phyloP scores from a whole-genome alignment of 2,329 filamentous ascomycete species.

The Alternaria infectoria region DNA sequence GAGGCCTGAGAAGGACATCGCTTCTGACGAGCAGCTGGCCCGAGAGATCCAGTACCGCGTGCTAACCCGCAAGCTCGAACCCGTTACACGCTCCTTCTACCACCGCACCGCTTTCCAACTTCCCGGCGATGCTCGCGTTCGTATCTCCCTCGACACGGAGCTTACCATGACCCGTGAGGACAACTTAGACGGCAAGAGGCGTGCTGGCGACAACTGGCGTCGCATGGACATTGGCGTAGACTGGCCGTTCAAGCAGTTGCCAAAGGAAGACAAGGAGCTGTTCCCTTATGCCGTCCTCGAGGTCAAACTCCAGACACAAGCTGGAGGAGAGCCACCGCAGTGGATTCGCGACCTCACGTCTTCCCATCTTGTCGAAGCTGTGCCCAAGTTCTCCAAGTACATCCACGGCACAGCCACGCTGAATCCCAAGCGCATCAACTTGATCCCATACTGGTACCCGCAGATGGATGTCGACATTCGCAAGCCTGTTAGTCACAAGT shows the following conservation, averaged over 20 bases:
- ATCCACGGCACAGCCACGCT: conserved; percentile 92
- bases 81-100: conserved; percentile 95
- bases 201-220: conserved; percentile 90
- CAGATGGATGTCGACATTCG: conserved; percentile 98
- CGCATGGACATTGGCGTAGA: conserved; percentile 98
- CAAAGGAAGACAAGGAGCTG: conserved; percentile 80
- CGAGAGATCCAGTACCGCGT: conserved; percentile 93
- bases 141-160: conserved; percentile 96
- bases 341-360: conserved; percentile 95
- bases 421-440: conserved; percentile 84
- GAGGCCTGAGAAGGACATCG: conserved; percentile 89
- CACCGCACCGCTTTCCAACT: conserved; percentile 98
- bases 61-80: conserved; percentile 82
- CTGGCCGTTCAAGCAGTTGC: conserved; percentile 89
- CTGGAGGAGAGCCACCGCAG: conserved; percentile 90
- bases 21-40: conserved; percentile 86
- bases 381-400: conserved; percentile 99
- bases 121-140: conserved; percentile 91
- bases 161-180: conserved; percentile 95
- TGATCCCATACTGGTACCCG: conserved; percentile 96
- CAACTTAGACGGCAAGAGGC: conserved; percentile 79
- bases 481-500: conserved; percentile 85
- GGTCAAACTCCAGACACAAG: conserved; percentile 96
- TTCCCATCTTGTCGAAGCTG: conserved; percentile 96
- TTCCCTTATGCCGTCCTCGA: conserved; percentile 97